Evolutionary conservation across 768 basidiomycete species (phyloP).

Genomic region (Leccinum barrowsii): DNA sequence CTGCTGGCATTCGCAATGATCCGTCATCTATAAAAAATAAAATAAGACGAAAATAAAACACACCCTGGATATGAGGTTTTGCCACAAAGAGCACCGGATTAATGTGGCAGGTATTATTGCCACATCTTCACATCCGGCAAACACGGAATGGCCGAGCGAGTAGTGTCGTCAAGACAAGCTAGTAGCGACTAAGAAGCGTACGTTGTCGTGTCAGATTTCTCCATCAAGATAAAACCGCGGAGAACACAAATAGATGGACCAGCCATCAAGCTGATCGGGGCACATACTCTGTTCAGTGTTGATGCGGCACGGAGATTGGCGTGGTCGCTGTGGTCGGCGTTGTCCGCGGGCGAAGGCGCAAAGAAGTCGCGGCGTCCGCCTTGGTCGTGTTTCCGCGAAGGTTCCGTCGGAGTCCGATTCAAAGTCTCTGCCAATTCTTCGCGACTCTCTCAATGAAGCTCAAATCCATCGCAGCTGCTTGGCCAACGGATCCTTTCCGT

Average conservation of each 20-base stretch:
- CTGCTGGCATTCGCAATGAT: slow-evolving; percentile 1
- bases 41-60: not conserved
- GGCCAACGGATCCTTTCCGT: slow-evolving; percentile 73
- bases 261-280: not conserved
- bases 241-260: not conserved
- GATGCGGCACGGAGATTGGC: not conserved
- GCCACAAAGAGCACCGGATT: not conserved
- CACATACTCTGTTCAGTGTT: not conserved
- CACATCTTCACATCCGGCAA: not conserved
- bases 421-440: slow-evolving; percentile 3
- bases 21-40: not conserved
- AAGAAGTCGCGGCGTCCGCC: not conserved
- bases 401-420: slow-evolving; percentile 20
- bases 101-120: slow-evolving; percentile 4
- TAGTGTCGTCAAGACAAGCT: not conserved
- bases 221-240: not conserved
- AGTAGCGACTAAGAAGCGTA: not conserved
- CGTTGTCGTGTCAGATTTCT: not conserved
- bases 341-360: not conserved
- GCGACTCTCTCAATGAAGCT: slow-evolving; percentile 39
- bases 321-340: not conserved
- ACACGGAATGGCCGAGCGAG: not conserved
- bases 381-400: slow-evolving; percentile 14
- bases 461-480: slow-evolving; percentile 51
- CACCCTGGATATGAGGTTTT: not conserved